Percentiles rank a stretch among this genome's conserved stretches.
Evolutionary conservation across 768 basidiomycete genomes (phyloP).

Genomic region (Cantharellus anzutake): DNA sequence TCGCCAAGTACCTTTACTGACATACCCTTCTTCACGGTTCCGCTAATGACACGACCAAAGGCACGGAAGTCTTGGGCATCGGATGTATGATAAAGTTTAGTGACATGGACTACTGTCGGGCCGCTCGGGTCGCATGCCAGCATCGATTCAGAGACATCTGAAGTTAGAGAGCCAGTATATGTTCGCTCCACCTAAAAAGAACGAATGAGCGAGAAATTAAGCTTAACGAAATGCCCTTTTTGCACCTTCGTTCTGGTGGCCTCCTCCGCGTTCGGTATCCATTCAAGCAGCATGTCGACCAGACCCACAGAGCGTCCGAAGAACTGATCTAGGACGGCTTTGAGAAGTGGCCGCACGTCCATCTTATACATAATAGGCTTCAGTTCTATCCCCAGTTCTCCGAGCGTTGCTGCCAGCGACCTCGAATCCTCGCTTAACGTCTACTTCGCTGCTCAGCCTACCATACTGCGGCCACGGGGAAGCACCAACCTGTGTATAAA

Average conservation of each 20-base stretch:
- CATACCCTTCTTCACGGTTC: conserved; percentile 68
- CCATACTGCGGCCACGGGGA: conserved; percentile 4
- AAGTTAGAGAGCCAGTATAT: conserved; percentile 76
- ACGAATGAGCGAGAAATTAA: not conserved
- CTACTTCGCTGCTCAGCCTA: conserved; percentile 18
- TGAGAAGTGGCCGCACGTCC: conserved; percentile 88
- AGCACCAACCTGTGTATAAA: conserved; percentile 44
- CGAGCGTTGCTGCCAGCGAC: conserved; percentile 62
- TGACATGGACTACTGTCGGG: conserved; percentile 80
- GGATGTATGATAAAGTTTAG: conserved; percentile 90
- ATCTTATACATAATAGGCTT: conserved; percentile 96
- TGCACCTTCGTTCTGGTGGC: conserved; percentile 20
- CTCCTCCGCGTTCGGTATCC: conserved; percentile 50
- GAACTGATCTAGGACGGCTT: conserved; percentile 88
- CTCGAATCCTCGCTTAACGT: conserved; percentile 90
- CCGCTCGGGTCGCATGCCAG: conserved; percentile 64
- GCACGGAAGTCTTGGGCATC: conserved; percentile 95
- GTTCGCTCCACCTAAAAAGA: conserved; percentile 47
- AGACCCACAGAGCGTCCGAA: conserved; percentile 82
- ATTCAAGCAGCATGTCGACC: conserved; percentile 78
- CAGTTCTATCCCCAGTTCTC: conserved; percentile 57
- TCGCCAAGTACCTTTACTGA: conserved; percentile 93
- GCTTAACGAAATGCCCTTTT: not conserved
- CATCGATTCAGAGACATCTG: conserved; percentile 63
- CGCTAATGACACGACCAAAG: conserved; percentile 86